Conservation (phyloP, 208 protist species). For the Vickermania ingenoplastis region DNA sequence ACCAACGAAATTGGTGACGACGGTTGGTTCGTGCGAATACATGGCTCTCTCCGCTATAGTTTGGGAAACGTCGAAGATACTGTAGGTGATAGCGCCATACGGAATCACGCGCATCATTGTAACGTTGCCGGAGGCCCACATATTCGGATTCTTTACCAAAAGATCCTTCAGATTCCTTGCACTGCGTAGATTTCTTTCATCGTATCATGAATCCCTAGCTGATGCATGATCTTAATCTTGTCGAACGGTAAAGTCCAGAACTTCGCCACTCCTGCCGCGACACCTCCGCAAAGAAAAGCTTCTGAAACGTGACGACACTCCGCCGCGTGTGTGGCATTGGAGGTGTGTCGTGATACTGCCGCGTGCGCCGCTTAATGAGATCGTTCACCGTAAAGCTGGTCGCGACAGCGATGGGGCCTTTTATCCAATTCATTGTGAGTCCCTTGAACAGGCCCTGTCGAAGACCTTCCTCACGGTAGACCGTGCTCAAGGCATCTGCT, state of each 20-base stretch:
- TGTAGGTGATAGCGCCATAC: constrained; percentile 90
- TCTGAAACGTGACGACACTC: constrained; percentile 58
- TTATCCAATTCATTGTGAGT: constrained; percentile 92
- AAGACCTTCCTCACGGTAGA: constrained; percentile 74
- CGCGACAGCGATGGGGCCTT: constrained; percentile 83
- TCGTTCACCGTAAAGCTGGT: constrained; percentile 91
- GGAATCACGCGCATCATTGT: constrained; percentile 90
- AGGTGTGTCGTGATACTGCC: constrained; percentile 60
- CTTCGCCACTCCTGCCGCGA: constrained; percentile 86
- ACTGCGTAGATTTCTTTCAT: constrained; percentile 23
- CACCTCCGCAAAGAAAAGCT: constrained; percentile 79
- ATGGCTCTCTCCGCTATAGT: constrained; percentile 46
- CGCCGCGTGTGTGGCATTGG: constrained; percentile 19
- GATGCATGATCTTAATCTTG: constrained; percentile 90
- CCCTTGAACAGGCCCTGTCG: constrained; percentile 83
- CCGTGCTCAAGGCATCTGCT: constrained; percentile 34
- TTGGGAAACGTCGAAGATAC: constrained; percentile 88
- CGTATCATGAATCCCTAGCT: constrained; percentile 52
- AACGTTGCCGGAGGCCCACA: constrained; percentile 84
- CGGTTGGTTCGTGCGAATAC: constrained; percentile 57
- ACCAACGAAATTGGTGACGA: constrained; percentile 70
- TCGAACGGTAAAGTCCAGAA: constrained; percentile 88
- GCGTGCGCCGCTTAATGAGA: constrained; percentile 67
- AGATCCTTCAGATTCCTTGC: constrained; percentile 34
- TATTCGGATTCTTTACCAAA: constrained; percentile 50